Evolutionary conservation across 441 rosid species (phyloP).

Genomic region (Daphne laureola): DNA sequence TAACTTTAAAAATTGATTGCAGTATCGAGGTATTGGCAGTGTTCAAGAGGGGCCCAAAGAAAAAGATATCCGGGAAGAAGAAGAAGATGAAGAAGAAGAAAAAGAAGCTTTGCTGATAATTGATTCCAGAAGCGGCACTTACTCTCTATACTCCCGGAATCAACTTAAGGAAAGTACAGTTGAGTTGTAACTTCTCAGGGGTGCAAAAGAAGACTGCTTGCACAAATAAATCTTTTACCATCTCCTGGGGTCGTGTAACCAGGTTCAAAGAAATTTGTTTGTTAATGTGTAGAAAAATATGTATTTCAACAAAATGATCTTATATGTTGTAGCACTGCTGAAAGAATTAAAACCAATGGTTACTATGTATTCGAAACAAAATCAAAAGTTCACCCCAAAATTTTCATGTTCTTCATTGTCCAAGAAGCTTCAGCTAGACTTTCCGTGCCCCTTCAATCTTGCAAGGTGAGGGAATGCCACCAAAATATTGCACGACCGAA

Average conservation of each 20-base stretch:
- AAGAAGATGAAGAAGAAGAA: slow-evolving; percentile 52
- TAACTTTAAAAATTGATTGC: slow-evolving; percentile 22
- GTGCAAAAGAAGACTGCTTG: slow-evolving; percentile 12
- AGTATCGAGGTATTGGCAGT: slow-evolving; percentile 86
- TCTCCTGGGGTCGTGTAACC: neutral
- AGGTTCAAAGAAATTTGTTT: too few relatives aligned
- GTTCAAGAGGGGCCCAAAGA: slow-evolving; percentile 63
- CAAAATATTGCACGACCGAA: slow-evolving; percentile 65
- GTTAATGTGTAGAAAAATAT: too few relatives aligned
- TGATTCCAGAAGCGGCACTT: too few relatives aligned
- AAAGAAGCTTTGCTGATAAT: slow-evolving; percentile 9
- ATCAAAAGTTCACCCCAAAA: too few relatives aligned
- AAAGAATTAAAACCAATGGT: too few relatives aligned
- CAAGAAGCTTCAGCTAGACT: slow-evolving; percentile 16
- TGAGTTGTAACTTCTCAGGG: neutral
- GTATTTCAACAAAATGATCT: too few relatives aligned
- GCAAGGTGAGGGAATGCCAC: slow-evolving; percentile 67
- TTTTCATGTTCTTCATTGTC: neutral
- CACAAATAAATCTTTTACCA: too few relatives aligned
- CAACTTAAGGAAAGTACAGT: too few relatives aligned
- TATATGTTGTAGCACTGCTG: slow-evolving; percentile 1
- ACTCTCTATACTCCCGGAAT: too few relatives aligned
- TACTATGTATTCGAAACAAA: too few relatives aligned
- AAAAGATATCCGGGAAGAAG: slow-evolving; percentile 55
- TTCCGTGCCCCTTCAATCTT: slow-evolving; percentile 32